A percentile compares a stretch with the other conserved stretches of the same genome.
These are phyloP conservation scores for Leersia perrieri DNA, from an alignment of 176 grass and related monocot genomes.

Conservation along the genomic window DNA sequence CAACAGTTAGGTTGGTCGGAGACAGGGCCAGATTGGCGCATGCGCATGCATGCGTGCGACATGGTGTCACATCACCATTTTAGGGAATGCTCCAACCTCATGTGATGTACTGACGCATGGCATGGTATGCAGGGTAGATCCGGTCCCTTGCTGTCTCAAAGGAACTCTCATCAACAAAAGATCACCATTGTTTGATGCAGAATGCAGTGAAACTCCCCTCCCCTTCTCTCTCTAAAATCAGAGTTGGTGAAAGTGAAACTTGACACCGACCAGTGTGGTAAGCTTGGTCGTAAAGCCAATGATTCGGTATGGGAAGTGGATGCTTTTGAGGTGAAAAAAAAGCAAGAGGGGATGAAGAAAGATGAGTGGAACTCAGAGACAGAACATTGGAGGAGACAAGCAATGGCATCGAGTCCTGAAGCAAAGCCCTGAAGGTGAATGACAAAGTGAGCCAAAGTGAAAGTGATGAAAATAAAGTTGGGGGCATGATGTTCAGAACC, in stretches of 20 bases:
- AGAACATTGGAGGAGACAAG: neutral
- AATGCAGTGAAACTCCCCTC: neutral
- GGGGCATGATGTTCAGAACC: slow-evolving; percentile 36
- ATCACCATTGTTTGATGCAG: neutral
- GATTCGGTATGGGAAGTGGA: slow-evolving; percentile 23
- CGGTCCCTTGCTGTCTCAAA: too few relatives aligned
- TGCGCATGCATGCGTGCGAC: neutral
- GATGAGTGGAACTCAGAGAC: neutral
- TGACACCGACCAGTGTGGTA: neutral
- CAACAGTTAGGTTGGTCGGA: neutral
- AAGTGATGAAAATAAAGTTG: neutral
- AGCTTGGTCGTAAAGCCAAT: slow-evolving; percentile 27
- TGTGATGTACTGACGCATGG: neutral
- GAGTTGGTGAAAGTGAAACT: neutral
- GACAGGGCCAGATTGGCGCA: neutral
- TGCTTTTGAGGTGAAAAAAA: slow-evolving; percentile 29
- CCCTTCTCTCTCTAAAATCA: neutral
- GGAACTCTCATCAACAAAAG: neutral
- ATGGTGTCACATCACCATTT: neutral
- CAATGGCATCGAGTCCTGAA: slow-evolving; percentile 15
- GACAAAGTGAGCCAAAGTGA: slow-evolving; percentile 17
- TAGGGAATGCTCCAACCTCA: neutral
- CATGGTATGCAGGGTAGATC: too few relatives aligned
- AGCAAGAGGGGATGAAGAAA: neutral
- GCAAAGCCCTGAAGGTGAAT: neutral